Conservation (phyloP, 2,329 filamentous ascomycete species). For the Pseudogymnoascus sp. region DNA sequence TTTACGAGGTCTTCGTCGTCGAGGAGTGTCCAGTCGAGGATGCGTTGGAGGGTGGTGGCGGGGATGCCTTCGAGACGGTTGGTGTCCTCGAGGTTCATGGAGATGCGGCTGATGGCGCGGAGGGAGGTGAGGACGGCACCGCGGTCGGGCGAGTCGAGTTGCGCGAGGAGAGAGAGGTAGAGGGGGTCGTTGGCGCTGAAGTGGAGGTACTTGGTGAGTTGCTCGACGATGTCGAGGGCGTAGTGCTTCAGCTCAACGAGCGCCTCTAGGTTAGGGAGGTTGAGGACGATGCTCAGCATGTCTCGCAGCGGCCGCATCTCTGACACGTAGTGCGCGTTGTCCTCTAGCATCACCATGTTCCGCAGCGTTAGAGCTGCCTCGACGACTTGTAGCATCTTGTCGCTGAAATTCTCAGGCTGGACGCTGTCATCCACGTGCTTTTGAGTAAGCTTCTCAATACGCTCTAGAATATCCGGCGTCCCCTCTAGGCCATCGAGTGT, state of each 20-base stretch:
- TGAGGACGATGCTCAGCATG: conserved; percentile 74
- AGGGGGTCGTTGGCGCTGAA: conserved; percentile 69
- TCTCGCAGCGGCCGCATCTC: conserved; percentile 72
- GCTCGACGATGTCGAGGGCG: conserved; percentile 84
- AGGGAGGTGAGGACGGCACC: conserved; percentile 76
- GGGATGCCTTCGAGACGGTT: conserved; percentile 73
- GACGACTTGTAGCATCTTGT: conserved; percentile 68
- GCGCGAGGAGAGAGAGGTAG: conserved; percentile 65
- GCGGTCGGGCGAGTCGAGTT: conserved; percentile 65
- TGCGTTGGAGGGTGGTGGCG: conserved; percentile 54
- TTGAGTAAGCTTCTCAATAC: conserved; percentile 53
- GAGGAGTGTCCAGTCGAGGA: conserved; percentile 68
- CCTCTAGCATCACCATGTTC: conserved; percentile 91
- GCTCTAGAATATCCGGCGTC: conserved; percentile 65
- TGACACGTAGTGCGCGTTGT: conserved; percentile 79
- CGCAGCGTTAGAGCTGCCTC: conserved; percentile 83
- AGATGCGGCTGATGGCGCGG: conserved; percentile 77
- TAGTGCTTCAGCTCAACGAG: conserved; percentile 85
- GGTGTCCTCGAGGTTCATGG: conserved; percentile 74
- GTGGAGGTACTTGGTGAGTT: conserved; percentile 74
- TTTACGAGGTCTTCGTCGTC: conserved; percentile 88
- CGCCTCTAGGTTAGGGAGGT: conserved; percentile 64
- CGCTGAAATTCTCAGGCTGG: conserved; percentile 63
- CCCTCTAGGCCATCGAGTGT: conserved; percentile 60
- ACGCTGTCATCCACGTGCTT: conserved; percentile 55